Base-by-base conservation (phyloP, 352 stramenopile genomes). In the Globisporangium echinulatum region DNA sequence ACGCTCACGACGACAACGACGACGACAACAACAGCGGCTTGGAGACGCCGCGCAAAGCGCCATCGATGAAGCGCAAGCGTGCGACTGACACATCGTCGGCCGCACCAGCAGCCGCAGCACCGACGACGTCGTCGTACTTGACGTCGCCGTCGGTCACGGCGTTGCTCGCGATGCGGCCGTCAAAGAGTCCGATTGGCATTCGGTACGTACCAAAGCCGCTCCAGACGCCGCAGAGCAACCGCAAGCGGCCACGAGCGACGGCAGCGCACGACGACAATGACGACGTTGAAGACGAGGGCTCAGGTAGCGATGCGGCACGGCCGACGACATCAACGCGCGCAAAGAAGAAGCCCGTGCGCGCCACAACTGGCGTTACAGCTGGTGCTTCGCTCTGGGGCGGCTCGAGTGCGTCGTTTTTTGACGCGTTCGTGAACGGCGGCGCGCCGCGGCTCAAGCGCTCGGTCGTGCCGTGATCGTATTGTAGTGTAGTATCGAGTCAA, bases 381-480 rank as follows among this genome's bases (percentile, higher is more conserved):
- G 37, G 39, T 5, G 17, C 44, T 13, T 25, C 40, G 38, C 52
- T 70, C 17, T 72, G 61, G 59, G 62, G 67, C 25, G 64, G 52
- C 17, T 62, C 61, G 3, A 64, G 66, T 0, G 36, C 61, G 19
- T 77, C 72, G 7, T 80, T 77, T 50, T 92, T 92, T 53, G 82
- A 92, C 49, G 75, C 75, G n/a, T 92, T 92, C 68, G 77, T 90
- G 47, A 89, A 87, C 56, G 81, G 67, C 7, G 64, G 58, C 1
- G 84, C 87, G 56, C 79, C 77, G 15, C 70, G 78, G 19, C 63
- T 89, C 17, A 91, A 88, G 66, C 68, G 55, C 33, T 58, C 55
- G 2, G 55, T 36, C 7, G 43, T 59, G 6, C 49, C 55, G 1
- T 69, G 57, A 69, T 19, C 19, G 13, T 11, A 10, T 42, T 36